Conservation (phyloP, 148 eudicot genomes). For the Mesembryanthemum crystallinum region DNA sequence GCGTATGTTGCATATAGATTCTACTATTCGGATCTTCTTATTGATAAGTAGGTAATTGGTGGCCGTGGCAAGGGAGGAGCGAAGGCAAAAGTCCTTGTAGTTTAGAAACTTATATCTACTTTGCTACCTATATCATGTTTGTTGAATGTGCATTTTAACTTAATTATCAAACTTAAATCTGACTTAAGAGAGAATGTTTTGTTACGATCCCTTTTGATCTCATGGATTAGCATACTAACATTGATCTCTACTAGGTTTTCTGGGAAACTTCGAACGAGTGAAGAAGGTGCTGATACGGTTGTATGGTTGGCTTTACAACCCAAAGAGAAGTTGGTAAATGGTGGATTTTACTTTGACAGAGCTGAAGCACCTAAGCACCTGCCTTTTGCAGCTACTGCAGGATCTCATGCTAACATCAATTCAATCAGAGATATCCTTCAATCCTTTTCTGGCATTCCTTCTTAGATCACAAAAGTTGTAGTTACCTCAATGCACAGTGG, state of each 20-base stretch:
- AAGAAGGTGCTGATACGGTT: constrained; percentile 88
- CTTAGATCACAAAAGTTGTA: constrained; percentile 2
- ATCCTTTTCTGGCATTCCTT: constrained; percentile 38
- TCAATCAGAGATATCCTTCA: constrained; percentile 47
- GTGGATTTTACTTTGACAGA: constrained; percentile 86
- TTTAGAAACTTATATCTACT: too few relatives aligned
- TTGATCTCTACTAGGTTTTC: constrained; percentile 41
- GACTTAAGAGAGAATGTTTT: neutral
- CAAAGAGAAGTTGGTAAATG: constrained; percentile 59
- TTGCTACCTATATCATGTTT: too few relatives aligned
- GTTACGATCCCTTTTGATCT: neutral
- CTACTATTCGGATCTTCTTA: too few relatives aligned
- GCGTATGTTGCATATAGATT: too few relatives aligned
- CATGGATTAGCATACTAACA: neutral
- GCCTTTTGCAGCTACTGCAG: constrained; percentile 57
- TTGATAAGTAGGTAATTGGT: too few relatives aligned
- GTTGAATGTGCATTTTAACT: too few relatives aligned
- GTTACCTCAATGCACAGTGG: neutral
- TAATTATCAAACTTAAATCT: too few relatives aligned
- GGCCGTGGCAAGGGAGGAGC: too few relatives aligned
- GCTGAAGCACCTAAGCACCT: constrained; percentile 86
- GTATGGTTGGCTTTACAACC: constrained; percentile 83
- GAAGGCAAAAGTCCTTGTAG: too few relatives aligned
- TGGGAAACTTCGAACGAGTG: constrained; percentile 74
- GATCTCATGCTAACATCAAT: constrained; percentile 59